These are phyloP conservation scores for Colletotrichum sublineola DNA, from an alignment of 2,329 filamentous ascomycete species.

Conservation along the genomic window DNA sequence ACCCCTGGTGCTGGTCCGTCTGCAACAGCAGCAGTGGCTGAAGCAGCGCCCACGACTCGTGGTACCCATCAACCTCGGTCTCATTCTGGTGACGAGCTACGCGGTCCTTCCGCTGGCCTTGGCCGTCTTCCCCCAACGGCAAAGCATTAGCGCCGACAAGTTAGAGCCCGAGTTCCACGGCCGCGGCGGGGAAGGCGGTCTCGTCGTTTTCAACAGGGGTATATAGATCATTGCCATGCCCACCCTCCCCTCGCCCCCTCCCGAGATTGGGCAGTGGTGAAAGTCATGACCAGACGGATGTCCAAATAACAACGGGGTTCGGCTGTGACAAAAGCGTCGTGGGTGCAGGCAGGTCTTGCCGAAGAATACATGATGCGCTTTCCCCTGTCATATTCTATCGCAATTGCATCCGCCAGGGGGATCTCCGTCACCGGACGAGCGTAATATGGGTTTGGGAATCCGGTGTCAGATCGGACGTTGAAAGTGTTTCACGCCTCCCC, in stretches of 20 bases:
- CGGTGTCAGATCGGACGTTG: conserved; percentile 34
- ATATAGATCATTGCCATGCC: conserved; percentile 66
- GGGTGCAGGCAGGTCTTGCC: conserved; percentile 11
- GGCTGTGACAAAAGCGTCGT: conserved; percentile 9
- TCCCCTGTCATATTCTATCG: neutral
- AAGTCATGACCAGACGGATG: conserved; percentile 4
- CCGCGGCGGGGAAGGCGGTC: conserved; percentile 80
- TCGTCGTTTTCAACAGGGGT: conserved; percentile 97
- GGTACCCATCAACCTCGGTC: conserved; percentile 84
- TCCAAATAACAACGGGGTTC: neutral
- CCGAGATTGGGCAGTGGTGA: conserved; percentile 9
- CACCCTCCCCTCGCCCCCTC: no score
- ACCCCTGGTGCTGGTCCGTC: conserved; percentile 83
- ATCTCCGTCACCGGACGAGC: conserved; percentile 10
- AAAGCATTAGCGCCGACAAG: conserved; percentile 80
- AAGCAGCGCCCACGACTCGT: conserved; percentile 81
- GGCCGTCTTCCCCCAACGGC: conserved; percentile 91
- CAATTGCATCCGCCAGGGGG: conserved; percentile 15
- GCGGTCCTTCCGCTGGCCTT: conserved; percentile 91
- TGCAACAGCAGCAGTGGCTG: conserved; percentile 89
- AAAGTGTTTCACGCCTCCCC: conserved; percentile 31
- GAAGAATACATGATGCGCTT: conserved; percentile 9
- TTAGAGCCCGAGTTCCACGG: conserved; percentile 91
- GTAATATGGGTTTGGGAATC: conserved; percentile 28
- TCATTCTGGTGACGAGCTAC: conserved; percentile 89